phyloP scores from a whole-genome alignment of 495 filamentous ascomycete genomes.

The Xylaria venustula region DNA sequence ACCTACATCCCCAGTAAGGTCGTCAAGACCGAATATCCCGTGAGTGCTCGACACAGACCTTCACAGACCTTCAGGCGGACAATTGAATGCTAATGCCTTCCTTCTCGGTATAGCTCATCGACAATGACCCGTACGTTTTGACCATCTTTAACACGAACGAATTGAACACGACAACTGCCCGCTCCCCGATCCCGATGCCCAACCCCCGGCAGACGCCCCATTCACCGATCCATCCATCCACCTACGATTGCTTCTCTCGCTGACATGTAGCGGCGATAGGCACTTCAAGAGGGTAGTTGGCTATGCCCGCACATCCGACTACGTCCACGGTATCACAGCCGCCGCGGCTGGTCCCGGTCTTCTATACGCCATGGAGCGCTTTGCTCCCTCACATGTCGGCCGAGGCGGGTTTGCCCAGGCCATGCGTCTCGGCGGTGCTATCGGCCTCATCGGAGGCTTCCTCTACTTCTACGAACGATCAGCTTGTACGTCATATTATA shows the following conservation, averaged over 20 bases:
- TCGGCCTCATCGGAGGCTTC: slow-evolving; percentile 74
- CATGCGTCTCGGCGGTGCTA: slow-evolving; percentile 72
- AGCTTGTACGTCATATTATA: slow-evolving; percentile 39
- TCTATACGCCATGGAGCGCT: slow-evolving; percentile 74
- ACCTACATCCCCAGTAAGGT: slow-evolving; percentile 73
- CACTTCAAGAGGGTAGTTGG: slow-evolving; percentile 84
- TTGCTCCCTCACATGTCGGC: slow-evolving; percentile 77
- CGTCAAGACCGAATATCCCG: slow-evolving; percentile 74
- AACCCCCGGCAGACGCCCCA: no score
- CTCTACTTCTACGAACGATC: slow-evolving; percentile 77
- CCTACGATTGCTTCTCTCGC: neutral
- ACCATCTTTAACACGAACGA: neutral
- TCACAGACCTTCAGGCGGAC: no score
- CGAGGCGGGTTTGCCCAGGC: slow-evolving; percentile 75
- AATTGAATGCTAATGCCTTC: slow-evolving; percentile 12
- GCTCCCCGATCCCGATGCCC: neutral
- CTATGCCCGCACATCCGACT: slow-evolving; percentile 85
- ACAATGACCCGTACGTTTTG: slow-evolving; percentile 88
- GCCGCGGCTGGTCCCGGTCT: slow-evolving; percentile 67
- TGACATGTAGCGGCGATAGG: slow-evolving; percentile 46
- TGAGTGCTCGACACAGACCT: slow-evolving; percentile 41
- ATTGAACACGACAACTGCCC: neutral
- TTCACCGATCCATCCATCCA: neutral
- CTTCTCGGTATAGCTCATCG: slow-evolving; percentile 73
- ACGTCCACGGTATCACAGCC: slow-evolving; percentile 62